phyloP scores from a whole-genome alignment of 495 filamentous ascomycete genomes.

The Margaritispora aquatica region DNA sequence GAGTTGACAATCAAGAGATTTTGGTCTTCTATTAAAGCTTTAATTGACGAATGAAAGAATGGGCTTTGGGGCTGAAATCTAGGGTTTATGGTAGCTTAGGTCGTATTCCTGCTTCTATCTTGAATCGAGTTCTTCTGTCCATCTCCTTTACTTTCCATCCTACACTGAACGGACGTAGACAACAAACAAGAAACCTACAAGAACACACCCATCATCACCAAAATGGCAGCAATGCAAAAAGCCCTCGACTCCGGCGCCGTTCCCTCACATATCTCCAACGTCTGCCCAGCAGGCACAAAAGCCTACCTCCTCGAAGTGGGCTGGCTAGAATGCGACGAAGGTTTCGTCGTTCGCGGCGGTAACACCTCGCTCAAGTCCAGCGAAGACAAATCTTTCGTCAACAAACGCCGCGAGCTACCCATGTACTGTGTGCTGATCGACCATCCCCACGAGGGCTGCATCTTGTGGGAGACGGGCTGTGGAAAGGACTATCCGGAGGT shows the following conservation, averaged over 20 bases:
- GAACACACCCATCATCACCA: background rate
- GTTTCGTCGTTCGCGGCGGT: conserved; percentile 14
- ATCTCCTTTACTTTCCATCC: background rate
- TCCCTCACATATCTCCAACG: conserved; percentile 10
- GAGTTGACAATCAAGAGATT: no score
- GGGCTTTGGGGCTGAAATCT: background rate
- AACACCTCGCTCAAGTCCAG: conserved; percentile 17
- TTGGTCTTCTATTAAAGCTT: background rate
- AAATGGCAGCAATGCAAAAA: conserved; percentile 18
- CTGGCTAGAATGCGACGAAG: conserved; percentile 21
- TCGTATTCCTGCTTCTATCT: background rate
- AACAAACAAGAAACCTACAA: background rate
- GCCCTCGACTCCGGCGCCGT: conserved; percentile 13
- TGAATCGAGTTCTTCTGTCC: no score
- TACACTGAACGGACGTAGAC: background rate
- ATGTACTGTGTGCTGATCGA: conserved; percentile 42
- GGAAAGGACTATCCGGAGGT: conserved; percentile 38
- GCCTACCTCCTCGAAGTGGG: conserved; percentile 19
- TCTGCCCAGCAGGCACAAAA: conserved; percentile 15
- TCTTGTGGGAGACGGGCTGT: conserved; percentile 47
- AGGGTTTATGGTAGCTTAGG: background rate
- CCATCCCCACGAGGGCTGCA: conserved; percentile 42
- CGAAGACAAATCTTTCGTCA: conserved; percentile 15
- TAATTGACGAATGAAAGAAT: background rate
- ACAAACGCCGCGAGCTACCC: conserved; percentile 36